phyloP scores from a whole-genome alignment of 2,329 filamentous ascomycete species.

The Zymoseptoria ardabiliae region DNA sequence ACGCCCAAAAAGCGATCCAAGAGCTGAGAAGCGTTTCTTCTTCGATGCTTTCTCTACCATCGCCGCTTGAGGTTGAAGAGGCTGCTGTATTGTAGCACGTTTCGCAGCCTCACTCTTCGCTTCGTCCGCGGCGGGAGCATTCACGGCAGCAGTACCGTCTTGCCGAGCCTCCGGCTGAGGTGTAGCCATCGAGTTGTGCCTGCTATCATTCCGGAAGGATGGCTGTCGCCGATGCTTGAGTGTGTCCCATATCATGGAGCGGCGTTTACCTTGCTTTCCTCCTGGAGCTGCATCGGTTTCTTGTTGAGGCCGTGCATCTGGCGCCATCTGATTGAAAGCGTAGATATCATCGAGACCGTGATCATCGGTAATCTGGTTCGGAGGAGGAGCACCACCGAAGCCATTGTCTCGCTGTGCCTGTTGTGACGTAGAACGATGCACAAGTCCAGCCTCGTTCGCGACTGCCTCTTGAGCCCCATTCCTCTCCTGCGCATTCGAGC shows the following conservation, averaged over 20 bases:
- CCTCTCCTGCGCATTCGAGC: background rate
- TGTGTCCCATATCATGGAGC: slow-evolving; percentile 19
- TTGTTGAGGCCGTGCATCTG: background rate
- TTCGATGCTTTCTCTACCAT: slow-evolving; percentile 18
- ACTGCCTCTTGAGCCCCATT: background rate
- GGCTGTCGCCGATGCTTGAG: slow-evolving; percentile 12
- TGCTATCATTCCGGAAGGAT: slow-evolving; percentile 3
- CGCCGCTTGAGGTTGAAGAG: slow-evolving; percentile 23
- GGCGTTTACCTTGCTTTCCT: slow-evolving; percentile 10
- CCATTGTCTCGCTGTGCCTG: background rate
- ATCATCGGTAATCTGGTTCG: slow-evolving; percentile 13
- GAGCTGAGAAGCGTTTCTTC: slow-evolving; percentile 38
- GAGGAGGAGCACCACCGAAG: slow-evolving; percentile 1
- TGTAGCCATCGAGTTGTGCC: background rate
- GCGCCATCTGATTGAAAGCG: background rate
- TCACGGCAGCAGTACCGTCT: background rate
- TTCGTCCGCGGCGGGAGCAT: background rate
- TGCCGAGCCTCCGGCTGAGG: background rate
- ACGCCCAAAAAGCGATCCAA: slow-evolving; percentile 39
- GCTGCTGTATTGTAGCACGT: slow-evolving; percentile 23
- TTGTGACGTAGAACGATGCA: background rate
- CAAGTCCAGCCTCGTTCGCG: background rate
- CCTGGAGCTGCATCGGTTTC: background rate
- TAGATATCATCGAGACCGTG: slow-evolving; percentile 16
- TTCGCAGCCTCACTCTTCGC: slow-evolving; percentile 1